A percentile compares a stretch with the other conserved stretches of the same genome.
These are phyloP conservation scores for Sutorius australiensis DNA, from an alignment of 768 basidiomycete species.

Conservation along the genomic window DNA sequence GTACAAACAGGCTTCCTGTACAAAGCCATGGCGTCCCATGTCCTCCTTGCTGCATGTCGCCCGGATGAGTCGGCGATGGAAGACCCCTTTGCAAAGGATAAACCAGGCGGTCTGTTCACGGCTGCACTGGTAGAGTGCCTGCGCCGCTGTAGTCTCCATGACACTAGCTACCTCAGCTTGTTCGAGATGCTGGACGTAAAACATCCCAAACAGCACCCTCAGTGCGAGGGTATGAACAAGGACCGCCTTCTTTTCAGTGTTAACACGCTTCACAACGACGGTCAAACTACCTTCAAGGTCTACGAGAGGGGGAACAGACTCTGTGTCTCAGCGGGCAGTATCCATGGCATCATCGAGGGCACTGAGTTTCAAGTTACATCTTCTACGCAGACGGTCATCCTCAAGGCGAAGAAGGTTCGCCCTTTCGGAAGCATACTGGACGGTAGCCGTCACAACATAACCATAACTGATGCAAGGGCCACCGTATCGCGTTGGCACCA, in stretches of 20 bases:
- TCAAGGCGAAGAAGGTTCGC: conserved; percentile 12
- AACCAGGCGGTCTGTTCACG: conserved; percentile 18
- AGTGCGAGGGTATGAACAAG: conserved; percentile 17
- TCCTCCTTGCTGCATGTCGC: conserved; percentile 22
- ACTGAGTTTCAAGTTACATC: conserved; percentile 13
- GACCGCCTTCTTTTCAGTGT: conserved; percentile 19
- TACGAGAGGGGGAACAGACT: neutral
- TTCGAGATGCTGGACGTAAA: conserved; percentile 12
- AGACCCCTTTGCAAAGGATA: conserved; percentile 2
- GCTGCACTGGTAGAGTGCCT: conserved; percentile 15
- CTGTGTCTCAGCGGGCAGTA: conserved; percentile 16
- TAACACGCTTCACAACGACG: conserved; percentile 9
- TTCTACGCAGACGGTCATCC: neutral
- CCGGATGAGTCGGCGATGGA: conserved; percentile 13
- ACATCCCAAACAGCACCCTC: conserved; percentile 10
- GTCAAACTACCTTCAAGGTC: conserved; percentile 16
- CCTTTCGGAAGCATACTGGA: conserved; percentile 17
- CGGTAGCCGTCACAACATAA: neutral
- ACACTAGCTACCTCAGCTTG: conserved; percentile 14
- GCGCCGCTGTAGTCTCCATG: conserved; percentile 2
- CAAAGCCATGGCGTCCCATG: conserved; percentile 18
- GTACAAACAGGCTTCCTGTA: conserved; percentile 11
- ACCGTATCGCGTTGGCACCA: conserved; percentile 11
- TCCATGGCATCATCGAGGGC: conserved; percentile 14
- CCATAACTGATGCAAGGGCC: conserved; percentile 2